A percentile compares a stretch with the other conserved stretches of the same genome.
Evolutionary conservation across 169 alveolate species (phyloP).

Genomic region (Cryptosporidium xiaoi): DNA sequence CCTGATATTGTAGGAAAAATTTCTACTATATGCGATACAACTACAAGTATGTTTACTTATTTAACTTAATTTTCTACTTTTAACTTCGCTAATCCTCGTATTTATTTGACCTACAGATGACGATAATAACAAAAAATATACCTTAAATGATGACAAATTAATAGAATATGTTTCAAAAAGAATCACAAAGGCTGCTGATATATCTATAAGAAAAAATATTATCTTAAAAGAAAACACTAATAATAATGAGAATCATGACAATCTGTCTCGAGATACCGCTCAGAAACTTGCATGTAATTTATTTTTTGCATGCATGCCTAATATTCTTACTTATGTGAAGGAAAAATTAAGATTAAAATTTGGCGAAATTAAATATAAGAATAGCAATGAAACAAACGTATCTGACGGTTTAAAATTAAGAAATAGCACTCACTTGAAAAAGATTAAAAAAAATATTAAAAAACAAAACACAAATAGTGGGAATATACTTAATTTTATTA

Average conservation of each 20-base stretch:
- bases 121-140: slow-evolving; percentile 4
- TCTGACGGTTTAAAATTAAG: no score
- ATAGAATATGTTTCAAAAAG: slow-evolving; percentile 33
- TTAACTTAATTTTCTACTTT: not conserved
- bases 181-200: slow-evolving; percentile 24
- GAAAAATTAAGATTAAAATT: slow-evolving; percentile 27
- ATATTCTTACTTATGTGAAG: slow-evolving; percentile 6
- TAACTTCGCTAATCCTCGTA: no score
- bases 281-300: slow-evolving; percentile 57
- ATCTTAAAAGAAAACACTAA: not conserved
- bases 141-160: slow-evolving; percentile 50
- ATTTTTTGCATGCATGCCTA: slow-evolving; percentile 36
- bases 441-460: not conserved
- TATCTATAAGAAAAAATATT: slow-evolving; percentile 18
- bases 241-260: not conserved
- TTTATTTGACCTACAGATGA: not conserved
- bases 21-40: slow-evolving; percentile 49
- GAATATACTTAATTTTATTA: not conserved
- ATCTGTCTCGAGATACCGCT: not conserved
- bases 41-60: slow-evolving; percentile 11
- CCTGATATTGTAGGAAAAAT: slow-evolving; percentile 24
- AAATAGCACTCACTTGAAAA: not conserved
- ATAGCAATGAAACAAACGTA: not conserved
- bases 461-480: not conserved
- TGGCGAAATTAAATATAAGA: slow-evolving; percentile 28